Evolutionary conservation across 2,329 filamentous ascomycete species (phyloP).

Genomic region (Botrytis elliptica): DNA sequence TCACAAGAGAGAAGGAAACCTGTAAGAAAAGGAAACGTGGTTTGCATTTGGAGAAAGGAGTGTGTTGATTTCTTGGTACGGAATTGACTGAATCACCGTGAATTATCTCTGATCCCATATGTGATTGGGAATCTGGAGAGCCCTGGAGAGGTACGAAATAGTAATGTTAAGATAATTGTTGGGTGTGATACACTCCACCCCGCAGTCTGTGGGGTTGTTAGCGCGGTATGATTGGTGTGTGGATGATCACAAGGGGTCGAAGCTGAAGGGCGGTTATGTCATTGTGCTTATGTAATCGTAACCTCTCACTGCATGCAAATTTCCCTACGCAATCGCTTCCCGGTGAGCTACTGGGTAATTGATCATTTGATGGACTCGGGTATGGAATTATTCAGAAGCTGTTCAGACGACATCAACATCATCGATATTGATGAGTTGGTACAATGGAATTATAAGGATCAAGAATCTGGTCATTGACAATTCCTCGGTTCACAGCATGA

Average conservation of each 20-base stretch:
- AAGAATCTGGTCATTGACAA: not conserved
- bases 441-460: not conserved
- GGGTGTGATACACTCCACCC: slow-evolving; percentile 8
- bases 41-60: not conserved
- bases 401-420: no score
- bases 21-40: slow-evolving; percentile 13
- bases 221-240: not conserved
- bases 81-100: not conserved
- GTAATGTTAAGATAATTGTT: not conserved
- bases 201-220: slow-evolving; percentile 6
- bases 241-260: not conserved
- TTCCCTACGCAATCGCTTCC: not conserved
- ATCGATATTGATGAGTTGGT: not conserved
- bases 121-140: not conserved
- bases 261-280: not conserved
- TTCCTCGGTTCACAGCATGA: not conserved
- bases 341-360: not conserved
- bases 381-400: not conserved
- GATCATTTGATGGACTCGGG: not conserved
- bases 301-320: not conserved
- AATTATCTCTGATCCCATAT: not conserved
- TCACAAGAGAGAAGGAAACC: not conserved
- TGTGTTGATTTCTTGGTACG: not conserved
- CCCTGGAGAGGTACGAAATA: not conserved
- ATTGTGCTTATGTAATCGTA: slow-evolving; percentile 3